Evolutionary conservation across 352 stramenopile genomes (phyloP).

Genomic region (Plasmopara muralis): DNA sequence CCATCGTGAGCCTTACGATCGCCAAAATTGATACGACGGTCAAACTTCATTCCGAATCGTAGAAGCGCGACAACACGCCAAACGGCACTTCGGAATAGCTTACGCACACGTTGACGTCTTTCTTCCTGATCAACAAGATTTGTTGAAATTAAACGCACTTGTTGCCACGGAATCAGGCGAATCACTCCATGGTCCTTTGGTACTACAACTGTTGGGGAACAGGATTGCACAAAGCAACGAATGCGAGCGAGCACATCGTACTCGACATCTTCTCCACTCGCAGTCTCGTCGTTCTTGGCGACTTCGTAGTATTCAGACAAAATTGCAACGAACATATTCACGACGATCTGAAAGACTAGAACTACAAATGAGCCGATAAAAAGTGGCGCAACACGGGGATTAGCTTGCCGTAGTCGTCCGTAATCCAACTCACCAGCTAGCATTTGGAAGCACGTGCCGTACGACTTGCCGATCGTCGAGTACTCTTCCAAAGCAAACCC

Average conservation of each 20-base stretch:
- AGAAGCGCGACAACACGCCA: constrained; percentile 84
- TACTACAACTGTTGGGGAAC: constrained; percentile 68
- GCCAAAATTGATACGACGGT: constrained; percentile 73
- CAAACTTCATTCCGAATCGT: constrained; percentile 85
- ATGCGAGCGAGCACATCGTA: constrained; percentile 82
- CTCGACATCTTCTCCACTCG: constrained; percentile 60
- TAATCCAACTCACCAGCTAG: constrained; percentile 82
- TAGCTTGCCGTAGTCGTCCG: constrained; percentile 62
- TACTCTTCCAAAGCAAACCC: constrained; percentile 80
- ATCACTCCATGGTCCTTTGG: constrained; percentile 74
- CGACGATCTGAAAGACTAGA: constrained; percentile 79
- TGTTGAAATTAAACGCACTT: constrained; percentile 80
- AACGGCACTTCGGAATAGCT: constrained; percentile 77
- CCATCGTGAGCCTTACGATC: constrained; percentile 42
- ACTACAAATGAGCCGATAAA: constrained; percentile 86
- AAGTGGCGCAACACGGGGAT: constrained; percentile 65
- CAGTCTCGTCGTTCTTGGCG: constrained; percentile 71
- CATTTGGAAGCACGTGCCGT: constrained; percentile 84
- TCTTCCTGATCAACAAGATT: constrained; percentile 85
- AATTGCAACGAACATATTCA: constrained; percentile 89
- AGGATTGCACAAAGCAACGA: constrained; percentile 67
- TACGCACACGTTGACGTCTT: constrained; percentile 67
- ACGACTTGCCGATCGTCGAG: constrained; percentile 75
- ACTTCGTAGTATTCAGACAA: constrained; percentile 84
- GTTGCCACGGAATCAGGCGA: constrained; percentile 57